A percentile compares a stretch with the other conserved stretches of the same genome.
These are phyloP conservation scores for Leccinum subatratum DNA, from an alignment of 1,284 basidiomycete species.

Conservation along the genomic window DNA sequence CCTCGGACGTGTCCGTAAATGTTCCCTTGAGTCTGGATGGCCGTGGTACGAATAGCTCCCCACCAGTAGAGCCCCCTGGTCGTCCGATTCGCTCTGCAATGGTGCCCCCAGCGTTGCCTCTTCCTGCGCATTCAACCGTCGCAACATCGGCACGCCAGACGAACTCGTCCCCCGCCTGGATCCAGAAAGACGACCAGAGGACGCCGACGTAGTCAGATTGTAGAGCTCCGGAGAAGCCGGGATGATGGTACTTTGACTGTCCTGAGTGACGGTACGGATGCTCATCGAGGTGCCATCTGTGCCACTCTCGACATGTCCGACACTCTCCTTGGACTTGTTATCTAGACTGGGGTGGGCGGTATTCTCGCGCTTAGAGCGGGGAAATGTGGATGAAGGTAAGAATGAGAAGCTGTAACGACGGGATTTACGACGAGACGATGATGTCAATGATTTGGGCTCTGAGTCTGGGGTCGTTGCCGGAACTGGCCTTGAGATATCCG, in stretches of 20 bases:
- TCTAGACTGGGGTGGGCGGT: background rate
- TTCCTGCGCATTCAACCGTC: constrained; percentile 17
- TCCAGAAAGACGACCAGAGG: constrained; percentile 9
- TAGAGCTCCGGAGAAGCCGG: constrained; percentile 5
- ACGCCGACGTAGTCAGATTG: constrained; percentile 12
- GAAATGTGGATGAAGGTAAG: constrained; percentile 21
- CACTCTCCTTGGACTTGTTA: background rate
- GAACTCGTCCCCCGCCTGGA: constrained; percentile 1
- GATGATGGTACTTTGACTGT: constrained; percentile 25
- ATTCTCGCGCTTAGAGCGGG: constrained; percentile 20
- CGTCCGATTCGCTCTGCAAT: constrained; percentile 6
- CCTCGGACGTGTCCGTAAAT: constrained; percentile 21
- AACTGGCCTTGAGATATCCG: background rate
- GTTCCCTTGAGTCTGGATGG: constrained; percentile 25
- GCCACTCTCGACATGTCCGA: constrained; percentile 10
- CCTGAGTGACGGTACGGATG: constrained; percentile 24
- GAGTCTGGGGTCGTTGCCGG: background rate
- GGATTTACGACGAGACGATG: constrained; percentile 9
- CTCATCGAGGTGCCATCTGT: constrained; percentile 24
- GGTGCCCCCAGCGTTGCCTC: background rate
- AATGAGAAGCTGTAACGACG: constrained; percentile 29
- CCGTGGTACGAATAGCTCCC: constrained; percentile 14
- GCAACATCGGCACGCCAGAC: constrained; percentile 21
- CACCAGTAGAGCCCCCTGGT: constrained; percentile 21
- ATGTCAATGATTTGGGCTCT: background rate